Evolutionary conservation across 106 monocot genomes (phyloP).

Genomic region (Dactylorhiza incarnata): DNA sequence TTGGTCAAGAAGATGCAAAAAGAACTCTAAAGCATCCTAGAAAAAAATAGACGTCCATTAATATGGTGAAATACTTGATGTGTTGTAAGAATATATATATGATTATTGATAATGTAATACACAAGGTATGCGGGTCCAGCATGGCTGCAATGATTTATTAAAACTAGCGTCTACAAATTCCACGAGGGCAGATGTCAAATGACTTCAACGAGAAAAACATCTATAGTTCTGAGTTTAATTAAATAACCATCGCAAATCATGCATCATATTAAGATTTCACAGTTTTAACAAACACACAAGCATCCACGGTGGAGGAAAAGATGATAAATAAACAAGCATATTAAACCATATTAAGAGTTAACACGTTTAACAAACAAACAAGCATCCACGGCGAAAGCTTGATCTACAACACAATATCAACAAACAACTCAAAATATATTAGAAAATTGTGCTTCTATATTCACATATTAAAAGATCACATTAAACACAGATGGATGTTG

Average conservation of each 20-base stretch:
- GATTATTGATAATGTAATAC: too few relatives aligned
- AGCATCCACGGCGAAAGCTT: neutral
- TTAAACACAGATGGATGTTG: neutral
- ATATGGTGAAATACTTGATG: neutral
- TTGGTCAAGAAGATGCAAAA: slow-evolving; percentile 83
- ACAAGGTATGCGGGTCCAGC: neutral
- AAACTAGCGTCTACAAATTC: neutral
- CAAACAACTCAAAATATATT: neutral
- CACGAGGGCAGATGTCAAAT: neutral
- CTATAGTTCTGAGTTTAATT: too few relatives aligned
- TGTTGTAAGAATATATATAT: neutral
- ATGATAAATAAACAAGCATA: too few relatives aligned
- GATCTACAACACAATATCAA: neutral
- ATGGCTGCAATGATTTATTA: neutral
- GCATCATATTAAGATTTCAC: too few relatives aligned
- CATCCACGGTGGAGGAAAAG: too few relatives aligned
- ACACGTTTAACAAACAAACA: too few relatives aligned
- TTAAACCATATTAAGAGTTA: too few relatives aligned
- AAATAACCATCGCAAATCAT: too few relatives aligned
- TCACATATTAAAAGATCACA: neutral
- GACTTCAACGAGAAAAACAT: neutral
- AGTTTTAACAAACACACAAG: too few relatives aligned
- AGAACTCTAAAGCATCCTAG: slow-evolving; percentile 95
- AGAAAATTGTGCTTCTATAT: neutral
- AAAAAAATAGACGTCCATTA: neutral